Conservation (phyloP, 1,139 yeast genomes). For the Pichia inconspicua region DNA sequence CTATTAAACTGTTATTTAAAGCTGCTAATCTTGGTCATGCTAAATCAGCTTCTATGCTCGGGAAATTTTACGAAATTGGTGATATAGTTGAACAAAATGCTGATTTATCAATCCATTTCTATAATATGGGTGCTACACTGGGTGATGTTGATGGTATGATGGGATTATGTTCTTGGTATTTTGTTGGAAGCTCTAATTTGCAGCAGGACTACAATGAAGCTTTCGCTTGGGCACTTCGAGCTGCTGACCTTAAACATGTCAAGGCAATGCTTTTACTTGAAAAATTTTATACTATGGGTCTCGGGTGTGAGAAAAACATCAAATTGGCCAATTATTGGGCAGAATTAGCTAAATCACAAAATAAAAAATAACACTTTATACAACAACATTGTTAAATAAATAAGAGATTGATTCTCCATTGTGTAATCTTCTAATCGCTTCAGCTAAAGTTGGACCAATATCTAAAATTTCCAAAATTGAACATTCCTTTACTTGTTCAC, state of each 20-base stretch:
- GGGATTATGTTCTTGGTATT: conserved; percentile 94
- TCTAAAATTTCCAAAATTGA: conserved; percentile 61
- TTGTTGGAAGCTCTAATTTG: conserved; percentile 78
- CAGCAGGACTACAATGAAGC: conserved; percentile 80
- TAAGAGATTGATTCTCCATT: conserved; percentile 79
- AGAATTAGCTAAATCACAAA: conserved; percentile 20
- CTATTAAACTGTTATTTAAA: conserved; percentile 77
- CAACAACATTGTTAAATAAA: conserved; percentile 45
- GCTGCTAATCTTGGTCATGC: conserved; percentile 86
- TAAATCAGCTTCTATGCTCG: conserved; percentile 72
- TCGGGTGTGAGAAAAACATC: conserved; percentile 64
- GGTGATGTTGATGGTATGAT: conserved; percentile 89
- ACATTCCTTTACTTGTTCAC: conserved; percentile 40
- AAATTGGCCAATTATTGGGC: conserved; percentile 69
- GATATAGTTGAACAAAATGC: conserved; percentile 72
- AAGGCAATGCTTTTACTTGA: conserved; percentile 88
- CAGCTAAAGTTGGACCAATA: conserved; percentile 67
- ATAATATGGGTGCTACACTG: conserved; percentile 80
- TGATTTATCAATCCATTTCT: conserved; percentile 82
- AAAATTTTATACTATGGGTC: conserved; percentile 77
- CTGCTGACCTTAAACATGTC: conserved; percentile 57
- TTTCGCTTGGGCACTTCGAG: conserved; percentile 87
- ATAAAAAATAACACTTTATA: conserved; percentile 4
- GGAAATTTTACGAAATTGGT: conserved; percentile 81
- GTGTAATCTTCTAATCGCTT: conserved; percentile 72